Percentiles rank a stretch among this genome's conserved stretches.
These are phyloP conservation scores for Atkinsonella hypoxylon DNA, from an alignment of 2,329 filamentous ascomycete species.

Conservation along the genomic window DNA sequence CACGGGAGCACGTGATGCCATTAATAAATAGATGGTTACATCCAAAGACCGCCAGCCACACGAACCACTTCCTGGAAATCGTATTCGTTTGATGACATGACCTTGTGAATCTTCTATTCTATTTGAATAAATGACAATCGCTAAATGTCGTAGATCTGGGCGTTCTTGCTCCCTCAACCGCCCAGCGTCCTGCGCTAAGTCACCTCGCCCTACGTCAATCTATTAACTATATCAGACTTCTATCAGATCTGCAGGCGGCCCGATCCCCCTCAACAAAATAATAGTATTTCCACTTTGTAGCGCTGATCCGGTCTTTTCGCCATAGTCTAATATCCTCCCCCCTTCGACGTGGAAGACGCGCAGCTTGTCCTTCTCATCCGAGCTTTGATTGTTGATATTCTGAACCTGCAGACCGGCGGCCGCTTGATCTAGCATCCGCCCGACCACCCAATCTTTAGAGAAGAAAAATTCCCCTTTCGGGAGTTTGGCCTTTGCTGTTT, in stretches of 20 bases:
- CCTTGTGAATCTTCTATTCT: not conserved
- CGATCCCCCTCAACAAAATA: constrained; percentile 75
- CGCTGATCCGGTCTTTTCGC: constrained; percentile 65
- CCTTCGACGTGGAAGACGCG: constrained; percentile 90
- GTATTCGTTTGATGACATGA: no score
- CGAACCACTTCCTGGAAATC: no score
- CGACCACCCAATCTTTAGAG: constrained; percentile 79
- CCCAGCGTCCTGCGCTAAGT: not conserved
- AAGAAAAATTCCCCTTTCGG: constrained; percentile 76
- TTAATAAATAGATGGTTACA: not conserved
- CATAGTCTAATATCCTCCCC: constrained; percentile 74
- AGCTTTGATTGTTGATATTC: constrained; percentile 72
- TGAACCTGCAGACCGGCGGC: constrained; percentile 66
- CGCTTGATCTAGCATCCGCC: constrained; percentile 66
- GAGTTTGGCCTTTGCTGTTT: constrained; percentile 71
- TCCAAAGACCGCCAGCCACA: no score
- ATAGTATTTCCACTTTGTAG: constrained; percentile 80
- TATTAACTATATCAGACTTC: constrained; percentile 22
- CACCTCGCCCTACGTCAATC: not conserved
- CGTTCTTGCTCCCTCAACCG: not conserved
- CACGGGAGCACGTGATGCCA: constrained; percentile 18
- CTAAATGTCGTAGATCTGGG: not conserved
- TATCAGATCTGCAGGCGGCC: constrained; percentile 64
- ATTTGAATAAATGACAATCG: not conserved
- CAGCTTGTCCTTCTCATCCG: constrained; percentile 65